Conservation (phyloP, 2,329 filamentous ascomycete genomes). For the Aspergillus fijiensis region DNA sequence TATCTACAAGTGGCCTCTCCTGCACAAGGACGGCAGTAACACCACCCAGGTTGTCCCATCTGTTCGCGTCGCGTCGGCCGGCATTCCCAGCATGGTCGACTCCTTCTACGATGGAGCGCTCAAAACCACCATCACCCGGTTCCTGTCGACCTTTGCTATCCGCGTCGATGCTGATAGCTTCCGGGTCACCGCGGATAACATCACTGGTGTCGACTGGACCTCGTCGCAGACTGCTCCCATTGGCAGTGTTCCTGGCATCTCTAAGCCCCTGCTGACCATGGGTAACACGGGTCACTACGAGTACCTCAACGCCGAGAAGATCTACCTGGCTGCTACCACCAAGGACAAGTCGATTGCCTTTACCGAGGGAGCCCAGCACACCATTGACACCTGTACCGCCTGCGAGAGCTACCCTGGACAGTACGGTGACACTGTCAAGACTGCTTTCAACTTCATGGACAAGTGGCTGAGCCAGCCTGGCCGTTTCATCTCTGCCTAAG, state of each 20-base stretch:
- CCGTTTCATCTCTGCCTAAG: neutral
- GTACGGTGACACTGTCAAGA: conserved; percentile 1
- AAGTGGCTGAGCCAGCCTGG: neutral
- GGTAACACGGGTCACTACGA: conserved; percentile 4
- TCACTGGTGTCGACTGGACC: conserved; percentile 1
- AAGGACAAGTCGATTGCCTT: neutral
- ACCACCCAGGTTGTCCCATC: neutral
- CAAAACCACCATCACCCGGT: neutral
- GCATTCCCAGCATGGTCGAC: neutral
- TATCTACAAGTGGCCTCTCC: neutral
- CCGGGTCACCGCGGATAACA: neutral
- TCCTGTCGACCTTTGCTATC: neutral
- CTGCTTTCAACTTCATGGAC: conserved; percentile 1
- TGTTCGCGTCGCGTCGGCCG: neutral
- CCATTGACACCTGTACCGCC: neutral
- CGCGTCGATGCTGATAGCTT: neutral
- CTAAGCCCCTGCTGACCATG: neutral
- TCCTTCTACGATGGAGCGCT: neutral
- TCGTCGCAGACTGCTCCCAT: neutral
- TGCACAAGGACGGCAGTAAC: conserved; percentile 1
- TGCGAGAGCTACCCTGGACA: neutral
- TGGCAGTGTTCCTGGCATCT: neutral
- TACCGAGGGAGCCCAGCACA: conserved; percentile 1
- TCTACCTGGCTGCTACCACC: neutral
- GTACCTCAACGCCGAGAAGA: conserved; percentile 5